Evolutionary conservation across 2,329 filamentous ascomycete species (phyloP).

Genomic region (Nemania serpens): DNA sequence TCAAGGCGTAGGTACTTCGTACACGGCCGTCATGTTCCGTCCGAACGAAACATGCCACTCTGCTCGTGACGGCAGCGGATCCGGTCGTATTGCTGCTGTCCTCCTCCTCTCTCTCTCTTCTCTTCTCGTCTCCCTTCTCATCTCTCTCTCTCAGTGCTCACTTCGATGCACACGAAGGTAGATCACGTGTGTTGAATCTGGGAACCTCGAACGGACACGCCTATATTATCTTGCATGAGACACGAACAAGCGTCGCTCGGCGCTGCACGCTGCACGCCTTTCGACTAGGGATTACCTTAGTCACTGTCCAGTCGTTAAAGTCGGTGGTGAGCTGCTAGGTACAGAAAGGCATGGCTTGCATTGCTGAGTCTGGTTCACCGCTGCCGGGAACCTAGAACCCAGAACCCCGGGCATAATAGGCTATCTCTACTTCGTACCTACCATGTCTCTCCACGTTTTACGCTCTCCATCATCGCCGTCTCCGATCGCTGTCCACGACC

Average conservation of each 20-base stretch:
- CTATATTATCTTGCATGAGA: slow-evolving; percentile 3
- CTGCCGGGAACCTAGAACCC: slow-evolving; percentile 11
- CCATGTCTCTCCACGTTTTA: not conserved
- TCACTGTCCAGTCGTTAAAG: not conserved
- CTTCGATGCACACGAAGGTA: not conserved
- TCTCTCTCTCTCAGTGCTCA: too few species aligned
- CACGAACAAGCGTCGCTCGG: not conserved
- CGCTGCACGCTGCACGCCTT: slow-evolving; percentile 1
- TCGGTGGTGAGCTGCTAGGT: not conserved
- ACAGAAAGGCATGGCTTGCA: not conserved
- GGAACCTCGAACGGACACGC: not conserved
- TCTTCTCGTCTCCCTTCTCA: too few species aligned
- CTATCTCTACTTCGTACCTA: slow-evolving; percentile 10
- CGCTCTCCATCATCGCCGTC: not conserved
- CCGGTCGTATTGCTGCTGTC: slow-evolving; percentile 1
- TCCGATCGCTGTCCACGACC: not conserved
- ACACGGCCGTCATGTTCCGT: too few species aligned
- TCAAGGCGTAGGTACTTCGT: not conserved
- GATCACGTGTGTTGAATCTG: not conserved
- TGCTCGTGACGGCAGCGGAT: slow-evolving; percentile 1
- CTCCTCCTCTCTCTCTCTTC: not conserved
- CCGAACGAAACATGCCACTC: too few species aligned
- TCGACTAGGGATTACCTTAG: slow-evolving; percentile 10
- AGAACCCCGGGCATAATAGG: slow-evolving; percentile 8
- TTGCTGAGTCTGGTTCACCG: not conserved